These are phyloP conservation scores for Bauhinia variegata DNA, from an alignment of 306 rosid genomes.

Conservation along the genomic window DNA sequence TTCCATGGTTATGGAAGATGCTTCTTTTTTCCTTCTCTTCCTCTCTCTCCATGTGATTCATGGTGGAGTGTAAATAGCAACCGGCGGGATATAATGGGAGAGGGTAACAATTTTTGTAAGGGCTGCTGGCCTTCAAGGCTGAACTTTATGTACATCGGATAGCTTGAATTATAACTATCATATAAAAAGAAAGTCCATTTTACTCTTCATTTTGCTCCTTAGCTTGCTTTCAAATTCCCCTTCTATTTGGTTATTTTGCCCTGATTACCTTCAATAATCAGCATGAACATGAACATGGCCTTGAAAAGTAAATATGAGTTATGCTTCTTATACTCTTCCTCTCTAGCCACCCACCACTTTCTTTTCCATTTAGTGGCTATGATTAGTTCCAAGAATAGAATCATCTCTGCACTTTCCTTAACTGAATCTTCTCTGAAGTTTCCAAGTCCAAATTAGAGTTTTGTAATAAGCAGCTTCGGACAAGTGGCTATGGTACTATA, in stretches of 20 bases:
- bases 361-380: too few species aligned
- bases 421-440: too few species aligned
- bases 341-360: background rate
- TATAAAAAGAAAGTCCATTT: background rate
- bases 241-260: slow-evolving; percentile 6
- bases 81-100: slow-evolving; percentile 38
- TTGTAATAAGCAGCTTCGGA: too few species aligned
- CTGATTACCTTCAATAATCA: background rate
- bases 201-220: slow-evolving; percentile 25
- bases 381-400: too few species aligned
- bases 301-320: background rate
- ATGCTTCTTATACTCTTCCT: background rate
- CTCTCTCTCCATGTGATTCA: slow-evolving; percentile 27
- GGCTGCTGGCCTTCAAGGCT: slow-evolving; percentile 40
- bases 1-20: slow-evolving; percentile 6
- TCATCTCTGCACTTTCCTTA: too few species aligned
- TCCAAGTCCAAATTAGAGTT: too few species aligned
- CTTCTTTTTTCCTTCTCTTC: slow-evolving; percentile 14
- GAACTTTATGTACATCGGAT: slow-evolving; percentile 53
- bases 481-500: too few species aligned
- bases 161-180: slow-evolving; percentile 43
- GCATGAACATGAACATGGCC: slow-evolving; percentile 1
- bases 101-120: slow-evolving; percentile 49
- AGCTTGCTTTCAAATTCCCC: slow-evolving; percentile 12
- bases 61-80: slow-evolving; percentile 64